A percentile compares a stretch with the other conserved stretches of the same genome.
phyloP scores from a whole-genome alignment of 177 flowering plant genomes.

The Telopea speciosissima region DNA sequence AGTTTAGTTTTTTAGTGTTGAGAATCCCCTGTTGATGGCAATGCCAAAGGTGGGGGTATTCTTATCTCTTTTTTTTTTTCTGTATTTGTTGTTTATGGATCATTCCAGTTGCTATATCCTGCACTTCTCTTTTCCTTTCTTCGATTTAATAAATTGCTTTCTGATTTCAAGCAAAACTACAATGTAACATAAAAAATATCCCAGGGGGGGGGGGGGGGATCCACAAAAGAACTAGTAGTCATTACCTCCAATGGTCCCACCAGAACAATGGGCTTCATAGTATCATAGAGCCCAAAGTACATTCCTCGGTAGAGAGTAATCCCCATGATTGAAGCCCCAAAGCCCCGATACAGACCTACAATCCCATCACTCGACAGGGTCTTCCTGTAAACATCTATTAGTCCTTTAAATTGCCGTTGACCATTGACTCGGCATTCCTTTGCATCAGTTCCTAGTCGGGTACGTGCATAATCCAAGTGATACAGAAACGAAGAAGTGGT shows the following conservation, averaged over 20 bases:
- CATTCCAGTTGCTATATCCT: no score
- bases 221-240: background rate
- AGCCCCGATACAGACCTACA: constrained; percentile 81
- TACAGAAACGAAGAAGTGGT: constrained; percentile 78
- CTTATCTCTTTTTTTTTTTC: no score
- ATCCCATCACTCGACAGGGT: constrained; percentile 81
- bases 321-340: constrained; percentile 81
- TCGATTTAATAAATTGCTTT: no score
- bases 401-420: constrained; percentile 66
- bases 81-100: no score
- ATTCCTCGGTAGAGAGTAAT: constrained; percentile 88
- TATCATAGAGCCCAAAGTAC: constrained; percentile 95
- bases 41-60: no score
- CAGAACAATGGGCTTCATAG: constrained; percentile 82
- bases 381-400: constrained; percentile 77
- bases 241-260: constrained; percentile 82
- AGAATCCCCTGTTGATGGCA: no score
- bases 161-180: no score
- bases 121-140: no score
- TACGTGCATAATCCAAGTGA: constrained; percentile 92
- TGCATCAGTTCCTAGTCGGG: constrained; percentile 85
- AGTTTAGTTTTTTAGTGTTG: no score
- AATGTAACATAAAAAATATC: background rate
- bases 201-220: no score
- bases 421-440: constrained; percentile 40